phyloP scores from a whole-genome alignment of 768 basidiomycete genomes.

The Paxillus rubicundulus region DNA sequence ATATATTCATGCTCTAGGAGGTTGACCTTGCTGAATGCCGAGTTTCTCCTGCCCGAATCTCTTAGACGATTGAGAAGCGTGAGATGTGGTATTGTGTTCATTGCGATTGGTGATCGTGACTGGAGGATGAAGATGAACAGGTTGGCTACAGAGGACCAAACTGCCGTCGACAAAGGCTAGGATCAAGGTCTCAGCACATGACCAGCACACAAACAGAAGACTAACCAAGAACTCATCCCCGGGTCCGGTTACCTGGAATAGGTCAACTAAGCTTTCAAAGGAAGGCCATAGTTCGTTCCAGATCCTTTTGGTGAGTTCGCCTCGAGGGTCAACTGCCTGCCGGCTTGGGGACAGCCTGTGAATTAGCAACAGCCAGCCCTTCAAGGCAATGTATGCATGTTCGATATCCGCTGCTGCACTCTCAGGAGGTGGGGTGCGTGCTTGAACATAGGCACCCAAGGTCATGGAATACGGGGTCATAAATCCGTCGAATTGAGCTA shows the following conservation, averaged over 20 bases:
- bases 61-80: conserved; percentile 50
- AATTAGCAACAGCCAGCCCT: conserved; percentile 67
- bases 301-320: conserved; percentile 35
- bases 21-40: conserved; percentile 49
- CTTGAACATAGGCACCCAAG: conserved; percentile 41
- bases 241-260: conserved; percentile 46
- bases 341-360: conserved; percentile 27
- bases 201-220: neutral
- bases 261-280: conserved; percentile 52
- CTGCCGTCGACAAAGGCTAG: conserved; percentile 53
- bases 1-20: neutral
- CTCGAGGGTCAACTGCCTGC: conserved; percentile 29
- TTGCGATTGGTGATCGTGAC: conserved; percentile 48
- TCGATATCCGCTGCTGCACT: conserved; percentile 58
- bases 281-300: conserved; percentile 82
- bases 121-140: conserved; percentile 62
- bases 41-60: conserved; percentile 46
- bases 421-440: conserved; percentile 38
- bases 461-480: conserved; percentile 44
- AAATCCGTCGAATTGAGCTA: conserved; percentile 52
- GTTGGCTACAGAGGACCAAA: conserved; percentile 62
- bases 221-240: conserved; percentile 31
- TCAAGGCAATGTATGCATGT: conserved; percentile 65
- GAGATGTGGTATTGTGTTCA: conserved; percentile 52
- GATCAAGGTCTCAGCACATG: conserved; percentile 4